phyloP scores from a whole-genome alignment of 75 land plant genomes.

The Pinus albicaulis region DNA sequence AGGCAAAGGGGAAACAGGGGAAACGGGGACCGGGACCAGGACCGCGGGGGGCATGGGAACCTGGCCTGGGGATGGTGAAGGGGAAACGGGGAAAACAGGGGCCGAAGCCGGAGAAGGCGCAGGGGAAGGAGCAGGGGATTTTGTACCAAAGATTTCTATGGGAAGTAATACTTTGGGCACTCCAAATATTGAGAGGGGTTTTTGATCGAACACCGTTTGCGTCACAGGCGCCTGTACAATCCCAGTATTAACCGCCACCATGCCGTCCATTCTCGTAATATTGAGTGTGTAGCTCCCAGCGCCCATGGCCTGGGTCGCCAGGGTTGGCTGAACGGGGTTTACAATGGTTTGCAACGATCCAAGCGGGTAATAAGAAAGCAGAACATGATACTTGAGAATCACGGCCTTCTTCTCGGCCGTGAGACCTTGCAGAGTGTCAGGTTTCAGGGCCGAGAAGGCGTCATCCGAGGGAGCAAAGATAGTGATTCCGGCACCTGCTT shows the following conservation, averaged over 20 bases:
- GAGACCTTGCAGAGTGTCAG: conserved; percentile 42
- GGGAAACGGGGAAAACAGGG: background rate
- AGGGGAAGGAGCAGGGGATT: background rate
- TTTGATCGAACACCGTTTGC: conserved; percentile 65
- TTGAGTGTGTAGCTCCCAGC: conserved; percentile 64
- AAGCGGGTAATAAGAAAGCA: conserved; percentile 68
- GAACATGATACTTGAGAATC: conserved; percentile 64
- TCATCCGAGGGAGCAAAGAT: conserved; percentile 69
- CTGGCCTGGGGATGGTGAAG: background rate
- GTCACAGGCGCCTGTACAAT: conserved; percentile 63
- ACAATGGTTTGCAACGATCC: conserved; percentile 67
- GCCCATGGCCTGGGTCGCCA: conserved; percentile 57
- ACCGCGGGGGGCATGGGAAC: background rate
- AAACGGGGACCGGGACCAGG: background rate
- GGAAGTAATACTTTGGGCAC: conserved; percentile 70
- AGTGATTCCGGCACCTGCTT: conserved; percentile 67
- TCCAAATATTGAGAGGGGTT: conserved; percentile 65
- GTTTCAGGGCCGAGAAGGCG: conserved; percentile 51
- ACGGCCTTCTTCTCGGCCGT: conserved; percentile 51
- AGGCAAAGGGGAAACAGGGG: background rate
- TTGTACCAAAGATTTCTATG: conserved; percentile 44
- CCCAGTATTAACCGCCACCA: conserved; percentile 52
- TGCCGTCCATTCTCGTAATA: conserved; percentile 50
- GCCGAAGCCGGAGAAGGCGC: background rate
- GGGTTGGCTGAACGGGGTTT: conserved; percentile 75